Base-by-base conservation (phyloP, 805 yeast genomes). In the Saturnispora silvae region DNA sequence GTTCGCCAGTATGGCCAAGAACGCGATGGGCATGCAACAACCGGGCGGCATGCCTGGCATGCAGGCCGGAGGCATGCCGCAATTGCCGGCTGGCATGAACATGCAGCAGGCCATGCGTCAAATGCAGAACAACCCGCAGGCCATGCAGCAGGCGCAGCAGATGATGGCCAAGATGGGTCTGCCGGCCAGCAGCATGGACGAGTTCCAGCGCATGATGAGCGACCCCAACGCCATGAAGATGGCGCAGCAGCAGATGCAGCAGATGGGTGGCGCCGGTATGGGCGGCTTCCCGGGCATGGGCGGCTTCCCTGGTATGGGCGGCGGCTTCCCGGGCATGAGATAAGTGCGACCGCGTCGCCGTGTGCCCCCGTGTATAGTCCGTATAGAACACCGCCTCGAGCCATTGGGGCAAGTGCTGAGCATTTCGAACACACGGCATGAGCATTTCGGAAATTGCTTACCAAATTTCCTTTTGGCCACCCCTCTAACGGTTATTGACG, bases 1-100 rank as follows among this genome's bases (percentile, higher is more conserved):
- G 80, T 86, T 92, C 95, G 85, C 94, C 1, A 69, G 77, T 37
- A 83, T 89, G 92, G 96, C 95, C 2, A 80, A 79, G 56, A 69
- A 68, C 32, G 75, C 79, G 66, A 72, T 63, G 69, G 74, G 61
- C 60, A 70, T 62, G 61, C 52, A 51, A 34, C 40, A 36, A n/a
- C 68, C 60, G 48, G 71, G 57, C 56, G 74, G 64, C n/a, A 63
- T 64, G 66, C 75, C 77, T 39, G 66, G 65, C 40, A 29, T 29
- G 26, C 33, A 31, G 1, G 40, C 36, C 7, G 71, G 57, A 56
- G 74, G 64, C n/a, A 63, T 64, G 66, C 75, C 77, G 38, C 66
- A 65, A 40, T 22, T 37, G 17, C 40, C 40, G n/a, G 35, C 35
- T 31, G 40, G 40, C 8, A 37, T 37, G 40, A 37, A 31, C 18